Conservation (phyloP, 2,329 filamentous ascomycete species). For the Aspergillus pseudoviridinutans region DNA sequence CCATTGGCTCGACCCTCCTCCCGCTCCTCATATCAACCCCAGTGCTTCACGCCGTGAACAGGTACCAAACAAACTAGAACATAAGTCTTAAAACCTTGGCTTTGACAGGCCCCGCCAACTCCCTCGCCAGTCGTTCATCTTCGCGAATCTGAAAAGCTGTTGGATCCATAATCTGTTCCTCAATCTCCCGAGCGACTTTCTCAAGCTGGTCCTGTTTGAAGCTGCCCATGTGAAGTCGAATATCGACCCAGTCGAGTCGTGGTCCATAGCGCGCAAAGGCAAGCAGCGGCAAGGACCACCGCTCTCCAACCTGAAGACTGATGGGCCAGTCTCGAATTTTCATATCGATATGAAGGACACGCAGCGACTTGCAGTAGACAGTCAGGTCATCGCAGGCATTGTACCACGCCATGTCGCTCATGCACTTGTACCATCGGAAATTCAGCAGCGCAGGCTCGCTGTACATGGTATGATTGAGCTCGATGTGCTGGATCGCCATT, state of each 20-base stretch:
- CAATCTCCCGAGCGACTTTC: slow-evolving; percentile 12
- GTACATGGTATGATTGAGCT: slow-evolving; percentile 23
- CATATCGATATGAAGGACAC: slow-evolving; percentile 15
- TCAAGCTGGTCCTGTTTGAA: slow-evolving; percentile 9
- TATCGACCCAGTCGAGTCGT: slow-evolving; percentile 11
- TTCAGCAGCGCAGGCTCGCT: slow-evolving; percentile 16
- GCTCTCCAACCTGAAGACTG: slow-evolving; percentile 14
- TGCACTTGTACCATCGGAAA: slow-evolving; percentile 14
- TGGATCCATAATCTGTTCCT: slow-evolving; percentile 17
- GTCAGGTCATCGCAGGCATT: slow-evolving; percentile 15
- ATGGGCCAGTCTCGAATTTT: slow-evolving; percentile 19
- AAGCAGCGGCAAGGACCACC: slow-evolving; percentile 19
- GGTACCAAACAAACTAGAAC: slow-evolving; percentile 1
- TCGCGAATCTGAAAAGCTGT: slow-evolving; percentile 13
- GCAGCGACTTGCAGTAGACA: slow-evolving; percentile 6
- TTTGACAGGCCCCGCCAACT: slow-evolving; percentile 10
- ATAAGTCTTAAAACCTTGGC: slow-evolving; percentile 12
- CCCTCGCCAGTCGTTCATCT: slow-evolving; percentile 12
- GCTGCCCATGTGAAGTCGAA: slow-evolving; percentile 12
- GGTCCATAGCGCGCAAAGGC: slow-evolving; percentile 7
- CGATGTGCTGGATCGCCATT: slow-evolving; percentile 44
- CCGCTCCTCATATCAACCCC: not conserved
- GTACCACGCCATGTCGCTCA: slow-evolving; percentile 19
- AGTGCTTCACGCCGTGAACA: not conserved
- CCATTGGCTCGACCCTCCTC: not conserved